Evolutionary conservation across 371 early-diverging fungal genomes (phyloP), one percentile per base, ranked within the genome.

Genomic region (Entomophthora muscae): DNA sequence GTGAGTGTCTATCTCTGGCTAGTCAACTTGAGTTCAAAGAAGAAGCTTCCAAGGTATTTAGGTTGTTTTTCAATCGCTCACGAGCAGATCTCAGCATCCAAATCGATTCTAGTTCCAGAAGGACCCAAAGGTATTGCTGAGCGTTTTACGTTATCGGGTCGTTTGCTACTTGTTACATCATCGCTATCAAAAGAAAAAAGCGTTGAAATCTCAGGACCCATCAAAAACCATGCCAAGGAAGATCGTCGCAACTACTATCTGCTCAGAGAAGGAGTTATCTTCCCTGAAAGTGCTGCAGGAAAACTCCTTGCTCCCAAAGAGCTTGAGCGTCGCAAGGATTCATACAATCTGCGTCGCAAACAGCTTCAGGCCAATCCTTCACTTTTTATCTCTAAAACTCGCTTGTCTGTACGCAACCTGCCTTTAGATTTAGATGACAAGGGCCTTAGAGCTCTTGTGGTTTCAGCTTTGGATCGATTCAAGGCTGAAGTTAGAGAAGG

Each of bases 351-450:
- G 53, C 84, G 95, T 52, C 89, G 88, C 71, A 79, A 83, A 53
- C 72, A 84, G 32, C 72, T 95, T 52, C 77, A 78, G 10, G 78
- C 75, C 64, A 93, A 95, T 69, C 95, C 91, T 29, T 86, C 90
- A 61, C 75, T 94, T 61, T 92, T 76, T 69, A 79, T 96, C 65
- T 88, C 89, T 69, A 85, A 83, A 66, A 90, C 91, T 1, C 83
- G 97, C 66, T 79, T 96, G 28, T 83, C 89, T 7, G 76, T 96
- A 27, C 81, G 95, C 63, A 90, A 89, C 69, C 67, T 96, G 55
- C 88, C 85, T 0, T 66, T 81, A 33, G 74, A 75, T 33, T 76
- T 89, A n/a, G 84, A 80, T 65, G 94, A 93, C 33, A 69, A 70
- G 12, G 78, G 75, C 2, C 71, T 93, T 56, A 82, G 79, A 61